Evolutionary conservation across 192 early-diverging fungal species (phyloP).

Genomic region (Coemansia umbellata): DNA sequence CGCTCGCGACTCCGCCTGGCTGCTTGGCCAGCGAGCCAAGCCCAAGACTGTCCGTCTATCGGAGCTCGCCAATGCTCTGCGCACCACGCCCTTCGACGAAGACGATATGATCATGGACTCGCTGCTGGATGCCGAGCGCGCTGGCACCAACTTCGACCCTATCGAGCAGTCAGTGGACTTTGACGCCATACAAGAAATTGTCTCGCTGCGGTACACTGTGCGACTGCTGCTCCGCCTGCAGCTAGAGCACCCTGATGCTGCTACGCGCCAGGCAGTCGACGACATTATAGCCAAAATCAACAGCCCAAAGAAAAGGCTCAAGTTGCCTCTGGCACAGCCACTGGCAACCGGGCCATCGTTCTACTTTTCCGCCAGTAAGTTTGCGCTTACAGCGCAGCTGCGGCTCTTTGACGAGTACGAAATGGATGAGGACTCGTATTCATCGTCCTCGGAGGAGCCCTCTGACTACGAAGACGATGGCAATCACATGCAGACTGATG

Average conservation of each 20-base stretch:
- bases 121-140: slow-evolving; percentile 6
- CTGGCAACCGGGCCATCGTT: slow-evolving; percentile 32
- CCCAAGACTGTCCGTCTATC: slow-evolving; percentile 12
- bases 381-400: slow-evolving; percentile 12
- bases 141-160: slow-evolving; percentile 7
- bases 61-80: slow-evolving; percentile 26
- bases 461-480: slow-evolving; percentile 24
- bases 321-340: slow-evolving; percentile 28
- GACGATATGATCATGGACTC: slow-evolving; percentile 34
- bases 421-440: slow-evolving; percentile 27
- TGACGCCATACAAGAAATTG: slow-evolving; percentile 39
- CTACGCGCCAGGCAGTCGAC: slow-evolving; percentile 19
- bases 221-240: slow-evolving; percentile 33
- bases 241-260: slow-evolving; percentile 31
- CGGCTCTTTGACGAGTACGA: slow-evolving; percentile 2
- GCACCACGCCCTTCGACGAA: slow-evolving; percentile 34
- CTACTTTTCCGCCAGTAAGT: slow-evolving; percentile 25
- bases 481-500: background rate
- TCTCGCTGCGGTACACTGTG: slow-evolving; percentile 21
- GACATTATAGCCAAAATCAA: slow-evolving; percentile 30
- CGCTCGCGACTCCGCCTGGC: slow-evolving; percentile 39
- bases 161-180: slow-evolving; percentile 33
- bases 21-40: slow-evolving; percentile 30
- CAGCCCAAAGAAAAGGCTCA: slow-evolving; percentile 32
- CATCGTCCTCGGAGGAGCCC: slow-evolving; percentile 37